These are phyloP conservation scores for Fusarium continuum DNA, from an alignment of 2,329 filamentous ascomycete species.

Conservation along the genomic window DNA sequence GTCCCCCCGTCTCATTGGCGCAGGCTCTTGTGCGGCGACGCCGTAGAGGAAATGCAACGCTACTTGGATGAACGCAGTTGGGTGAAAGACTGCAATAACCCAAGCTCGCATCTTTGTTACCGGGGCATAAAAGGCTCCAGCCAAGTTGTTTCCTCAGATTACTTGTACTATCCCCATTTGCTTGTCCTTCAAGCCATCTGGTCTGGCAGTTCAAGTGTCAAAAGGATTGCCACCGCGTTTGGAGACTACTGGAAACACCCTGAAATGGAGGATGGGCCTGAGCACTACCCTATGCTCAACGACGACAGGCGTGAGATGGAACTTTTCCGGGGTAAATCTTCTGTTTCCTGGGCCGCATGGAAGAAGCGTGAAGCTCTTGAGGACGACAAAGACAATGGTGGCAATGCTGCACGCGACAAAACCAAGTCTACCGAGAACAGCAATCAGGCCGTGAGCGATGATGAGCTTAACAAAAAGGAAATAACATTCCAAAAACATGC, in stretches of 20 bases:
- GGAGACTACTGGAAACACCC: neutral
- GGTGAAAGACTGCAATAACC: neutral
- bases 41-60: neutral
- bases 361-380: neutral
- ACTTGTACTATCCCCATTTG: neutral
- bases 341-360: neutral
- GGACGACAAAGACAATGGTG: neutral
- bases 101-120: neutral
- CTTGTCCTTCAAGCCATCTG: neutral
- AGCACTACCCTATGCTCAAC: neutral
- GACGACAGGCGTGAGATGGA: neutral
- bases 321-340: neutral
- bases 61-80: neutral
- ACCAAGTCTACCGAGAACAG: neutral
- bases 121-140: no score
- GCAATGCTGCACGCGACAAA: no score
- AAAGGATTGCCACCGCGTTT: neutral
- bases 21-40: neutral
- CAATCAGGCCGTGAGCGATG: neutral
- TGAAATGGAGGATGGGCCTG: neutral
- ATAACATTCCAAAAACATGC: neutral
- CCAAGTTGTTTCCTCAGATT: neutral
- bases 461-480: neutral
- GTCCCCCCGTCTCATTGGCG: no score
- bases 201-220: neutral